Percentiles rank a stretch among this genome's conserved stretches.
These are phyloP conservation scores for Phialocephala subalpina DNA, from an alignment of 2,329 filamentous ascomycete genomes.

Conservation along the genomic window DNA sequence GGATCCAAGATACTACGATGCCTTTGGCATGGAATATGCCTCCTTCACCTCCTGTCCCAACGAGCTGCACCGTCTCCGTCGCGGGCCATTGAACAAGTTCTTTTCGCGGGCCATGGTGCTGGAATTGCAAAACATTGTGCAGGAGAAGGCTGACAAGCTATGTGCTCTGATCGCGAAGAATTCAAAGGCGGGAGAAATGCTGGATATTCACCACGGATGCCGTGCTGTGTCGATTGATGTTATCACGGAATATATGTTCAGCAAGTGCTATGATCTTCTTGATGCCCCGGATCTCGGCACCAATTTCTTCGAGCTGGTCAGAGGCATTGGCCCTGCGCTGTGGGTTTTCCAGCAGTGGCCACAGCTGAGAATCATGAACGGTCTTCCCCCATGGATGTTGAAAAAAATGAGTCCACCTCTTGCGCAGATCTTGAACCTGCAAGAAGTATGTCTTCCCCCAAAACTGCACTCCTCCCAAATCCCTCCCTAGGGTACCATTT, in stretches of 20 bases:
- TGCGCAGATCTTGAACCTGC: conserved; percentile 13
- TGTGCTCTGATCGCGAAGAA: neutral
- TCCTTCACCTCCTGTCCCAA: conserved; percentile 19
- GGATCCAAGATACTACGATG: conserved; percentile 17
- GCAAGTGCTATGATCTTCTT: conserved; percentile 23
- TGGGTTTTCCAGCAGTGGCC: conserved; percentile 27
- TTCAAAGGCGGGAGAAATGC: too few relatives aligned
- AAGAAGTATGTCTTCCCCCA: conserved; percentile 16
- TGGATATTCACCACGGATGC: conserved; percentile 22
- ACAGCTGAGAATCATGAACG: conserved; percentile 11
- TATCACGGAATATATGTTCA: conserved; percentile 23
- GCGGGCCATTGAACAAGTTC: conserved; percentile 19
- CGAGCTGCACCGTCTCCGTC: conserved; percentile 24
- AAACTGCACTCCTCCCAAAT: neutral
- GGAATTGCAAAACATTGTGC: conserved; percentile 11
- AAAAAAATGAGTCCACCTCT: conserved; percentile 21
- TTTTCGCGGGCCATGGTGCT: conserved; percentile 21
- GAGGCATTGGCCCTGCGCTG: conserved; percentile 40
- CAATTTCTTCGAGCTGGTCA: conserved; percentile 20
- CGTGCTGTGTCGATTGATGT: conserved; percentile 25
- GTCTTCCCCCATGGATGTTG: conserved; percentile 17
- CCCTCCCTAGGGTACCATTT: conserved; percentile 2
- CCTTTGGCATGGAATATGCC: conserved; percentile 17
- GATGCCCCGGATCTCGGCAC: conserved; percentile 20
- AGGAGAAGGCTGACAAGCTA: conserved; percentile 16